Conservation (phyloP, 176 grass and related monocot species). For the Raddia guianensis region DNA sequence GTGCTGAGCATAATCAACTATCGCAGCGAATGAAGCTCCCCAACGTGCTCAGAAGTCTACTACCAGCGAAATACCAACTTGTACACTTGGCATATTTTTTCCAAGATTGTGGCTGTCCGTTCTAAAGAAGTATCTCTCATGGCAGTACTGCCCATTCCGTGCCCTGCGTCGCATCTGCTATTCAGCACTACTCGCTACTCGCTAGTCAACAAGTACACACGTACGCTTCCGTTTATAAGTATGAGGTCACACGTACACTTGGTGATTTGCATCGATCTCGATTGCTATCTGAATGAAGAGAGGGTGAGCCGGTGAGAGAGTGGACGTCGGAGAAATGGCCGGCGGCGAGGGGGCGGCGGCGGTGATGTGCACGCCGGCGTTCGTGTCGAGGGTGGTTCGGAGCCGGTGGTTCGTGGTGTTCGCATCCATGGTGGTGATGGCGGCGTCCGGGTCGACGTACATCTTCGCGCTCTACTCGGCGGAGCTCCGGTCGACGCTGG, state of each 20-base stretch:
- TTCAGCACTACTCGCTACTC: too few relatives aligned
- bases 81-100: neutral
- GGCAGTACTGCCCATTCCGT: neutral
- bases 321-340: neutral
- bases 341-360: neutral
- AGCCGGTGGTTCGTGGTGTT: conserved; percentile 49
- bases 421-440: conserved; percentile 44
- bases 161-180: neutral
- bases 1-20: neutral
- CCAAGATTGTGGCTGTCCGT: neutral
- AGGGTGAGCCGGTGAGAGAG: neutral
- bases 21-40: neutral
- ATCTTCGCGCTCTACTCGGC: conserved; percentile 51
- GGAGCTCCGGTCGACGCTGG: conserved; percentile 35
- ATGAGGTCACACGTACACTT: neutral
- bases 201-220: neutral
- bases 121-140: neutral
- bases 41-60: neutral
- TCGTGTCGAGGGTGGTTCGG: conserved; percentile 17
- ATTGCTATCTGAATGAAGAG: neutral
- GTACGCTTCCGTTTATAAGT: conserved; percentile 9
- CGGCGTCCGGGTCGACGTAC: conserved; percentile 37
- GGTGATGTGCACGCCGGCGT: conserved; percentile 42
- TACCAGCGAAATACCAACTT: neutral
- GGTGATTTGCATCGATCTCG: neutral